Evolutionary conservation across 805 yeast species (phyloP).

Genomic region (Kuraishia cidri): DNA sequence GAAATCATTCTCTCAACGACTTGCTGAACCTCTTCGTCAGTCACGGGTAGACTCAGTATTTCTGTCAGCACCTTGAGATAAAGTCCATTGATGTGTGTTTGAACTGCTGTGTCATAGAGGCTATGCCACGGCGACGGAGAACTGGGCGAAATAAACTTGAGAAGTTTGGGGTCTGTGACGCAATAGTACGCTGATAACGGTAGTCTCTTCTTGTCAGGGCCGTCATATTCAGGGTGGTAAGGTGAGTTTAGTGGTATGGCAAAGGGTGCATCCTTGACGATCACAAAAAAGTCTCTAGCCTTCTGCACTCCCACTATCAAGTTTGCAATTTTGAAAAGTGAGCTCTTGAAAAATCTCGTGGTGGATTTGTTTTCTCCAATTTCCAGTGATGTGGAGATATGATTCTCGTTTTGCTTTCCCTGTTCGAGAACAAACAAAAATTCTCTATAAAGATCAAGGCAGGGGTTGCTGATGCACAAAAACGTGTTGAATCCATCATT

Average conservation of each 20-base stretch:
- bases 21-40: slow-evolving; percentile 9
- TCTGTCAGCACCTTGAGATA: slow-evolving; percentile 23
- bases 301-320: slow-evolving; percentile 7
- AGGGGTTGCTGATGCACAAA: slow-evolving; percentile 18
- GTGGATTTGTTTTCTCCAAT: background rate
- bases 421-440: background rate
- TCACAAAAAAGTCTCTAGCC: slow-evolving; percentile 12
- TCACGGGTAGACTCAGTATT: slow-evolving; percentile 9
- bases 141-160: slow-evolving; percentile 2
- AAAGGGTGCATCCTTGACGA: slow-evolving; percentile 13
- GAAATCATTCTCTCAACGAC: slow-evolving; percentile 9
- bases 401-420: background rate
- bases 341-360: slow-evolving; percentile 9
- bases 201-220: slow-evolving; percentile 12
- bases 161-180: slow-evolving; percentile 9
- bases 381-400: too few species aligned
- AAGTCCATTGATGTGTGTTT: slow-evolving; percentile 23
- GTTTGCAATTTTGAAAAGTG: slow-evolving; percentile 1
- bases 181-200: slow-evolving; percentile 12
- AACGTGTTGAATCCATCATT: slow-evolving; percentile 10
- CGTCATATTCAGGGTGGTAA: slow-evolving; percentile 18
- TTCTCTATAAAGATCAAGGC: slow-evolving; percentile 7
- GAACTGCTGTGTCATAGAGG: slow-evolving; percentile 16
- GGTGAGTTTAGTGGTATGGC: slow-evolving; percentile 12
- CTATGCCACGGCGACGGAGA: slow-evolving; percentile 13